Percentiles rank a stretch among this genome's conserved stretches.
These are phyloP conservation scores for Xylaria polymorpha DNA, from an alignment of 2,329 filamentous ascomycete species.

Conservation along the genomic window DNA sequence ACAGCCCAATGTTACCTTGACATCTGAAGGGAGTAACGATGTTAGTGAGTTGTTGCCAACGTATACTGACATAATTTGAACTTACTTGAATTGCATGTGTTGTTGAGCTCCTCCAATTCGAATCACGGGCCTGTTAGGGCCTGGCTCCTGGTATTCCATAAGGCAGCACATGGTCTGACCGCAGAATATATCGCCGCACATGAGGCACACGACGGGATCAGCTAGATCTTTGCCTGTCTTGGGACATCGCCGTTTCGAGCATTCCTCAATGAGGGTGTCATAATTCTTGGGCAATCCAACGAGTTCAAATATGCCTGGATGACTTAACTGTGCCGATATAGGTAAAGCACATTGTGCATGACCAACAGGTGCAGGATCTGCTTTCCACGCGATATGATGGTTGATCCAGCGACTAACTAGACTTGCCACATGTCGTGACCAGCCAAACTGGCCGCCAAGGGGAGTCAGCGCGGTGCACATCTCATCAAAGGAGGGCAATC, in stretches of 20 bases:
- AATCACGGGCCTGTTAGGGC: slow-evolving; percentile 54
- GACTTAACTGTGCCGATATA: slow-evolving; percentile 67
- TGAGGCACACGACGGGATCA: slow-evolving; percentile 91
- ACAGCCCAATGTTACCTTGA: slow-evolving; percentile 89
- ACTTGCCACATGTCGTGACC: slow-evolving; percentile 59
- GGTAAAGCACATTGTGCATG: slow-evolving; percentile 44
- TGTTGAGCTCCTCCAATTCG: slow-evolving; percentile 87
- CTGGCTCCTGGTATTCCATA: slow-evolving; percentile 64
- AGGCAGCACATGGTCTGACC: slow-evolving; percentile 93
- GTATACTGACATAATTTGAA: slow-evolving; percentile 42
- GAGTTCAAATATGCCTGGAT: slow-evolving; percentile 93
- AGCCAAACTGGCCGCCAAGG: slow-evolving; percentile 58
- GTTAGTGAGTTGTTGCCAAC: slow-evolving; percentile 40
- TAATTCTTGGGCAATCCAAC: slow-evolving; percentile 93
- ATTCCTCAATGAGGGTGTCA: slow-evolving; percentile 91
- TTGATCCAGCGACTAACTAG: slow-evolving; percentile 78
- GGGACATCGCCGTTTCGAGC: slow-evolving; percentile 83
- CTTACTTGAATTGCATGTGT: slow-evolving; percentile 82
- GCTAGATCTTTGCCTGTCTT: slow-evolving; percentile 91
- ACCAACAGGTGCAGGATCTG: slow-evolving; percentile 19
- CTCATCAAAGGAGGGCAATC: slow-evolving; percentile 81
- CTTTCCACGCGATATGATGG: slow-evolving; percentile 63
- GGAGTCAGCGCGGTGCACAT: slow-evolving; percentile 73
- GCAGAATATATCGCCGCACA: slow-evolving; percentile 97
- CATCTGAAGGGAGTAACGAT: slow-evolving; percentile 66